Percentiles rank a stretch among this genome's conserved stretches.
phyloP scores from a whole-genome alignment of 2,329 filamentous ascomycete species.

The Pseudogymnoascus sp. region DNA sequence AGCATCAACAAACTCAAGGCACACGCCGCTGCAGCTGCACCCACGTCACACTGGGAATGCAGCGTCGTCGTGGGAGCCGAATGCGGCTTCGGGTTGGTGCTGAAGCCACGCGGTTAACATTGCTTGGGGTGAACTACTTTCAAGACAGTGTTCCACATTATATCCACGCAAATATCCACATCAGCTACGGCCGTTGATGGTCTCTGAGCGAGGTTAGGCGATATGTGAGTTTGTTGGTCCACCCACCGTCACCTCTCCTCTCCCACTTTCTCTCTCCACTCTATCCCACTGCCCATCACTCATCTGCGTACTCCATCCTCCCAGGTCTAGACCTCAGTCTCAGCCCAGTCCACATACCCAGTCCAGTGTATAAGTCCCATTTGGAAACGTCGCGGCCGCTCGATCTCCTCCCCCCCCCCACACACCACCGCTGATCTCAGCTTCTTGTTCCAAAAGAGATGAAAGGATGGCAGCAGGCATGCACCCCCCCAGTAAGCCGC shows the following conservation, averaged over 20 bases:
- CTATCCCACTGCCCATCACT: background rate
- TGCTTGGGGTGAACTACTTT: background rate
- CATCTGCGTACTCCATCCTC: background rate
- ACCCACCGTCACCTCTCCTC: background rate
- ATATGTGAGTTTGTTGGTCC: background rate
- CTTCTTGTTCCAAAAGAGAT: background rate
- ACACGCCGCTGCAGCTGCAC: background rate
- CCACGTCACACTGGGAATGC: background rate
- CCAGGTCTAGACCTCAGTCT: constrained; percentile 2
- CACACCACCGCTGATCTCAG: background rate
- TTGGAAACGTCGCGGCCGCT: background rate
- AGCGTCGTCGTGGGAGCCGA: background rate
- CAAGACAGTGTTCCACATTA: background rate
- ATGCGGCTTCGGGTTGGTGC: background rate
- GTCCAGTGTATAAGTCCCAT: constrained; percentile 1
- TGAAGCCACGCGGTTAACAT: constrained; percentile 6
- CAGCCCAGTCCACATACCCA: constrained; percentile 1
- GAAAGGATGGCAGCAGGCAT: background rate
- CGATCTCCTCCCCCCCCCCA: background rate
- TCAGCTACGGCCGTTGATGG: background rate
- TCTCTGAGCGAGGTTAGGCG: background rate
- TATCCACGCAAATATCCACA: background rate
- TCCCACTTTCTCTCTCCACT: background rate
- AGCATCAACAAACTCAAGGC: background rate
- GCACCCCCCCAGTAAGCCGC: background rate